Evolutionary conservation across 139 green algal species (phyloP).

Genomic region (Volvox africanus): DNA sequence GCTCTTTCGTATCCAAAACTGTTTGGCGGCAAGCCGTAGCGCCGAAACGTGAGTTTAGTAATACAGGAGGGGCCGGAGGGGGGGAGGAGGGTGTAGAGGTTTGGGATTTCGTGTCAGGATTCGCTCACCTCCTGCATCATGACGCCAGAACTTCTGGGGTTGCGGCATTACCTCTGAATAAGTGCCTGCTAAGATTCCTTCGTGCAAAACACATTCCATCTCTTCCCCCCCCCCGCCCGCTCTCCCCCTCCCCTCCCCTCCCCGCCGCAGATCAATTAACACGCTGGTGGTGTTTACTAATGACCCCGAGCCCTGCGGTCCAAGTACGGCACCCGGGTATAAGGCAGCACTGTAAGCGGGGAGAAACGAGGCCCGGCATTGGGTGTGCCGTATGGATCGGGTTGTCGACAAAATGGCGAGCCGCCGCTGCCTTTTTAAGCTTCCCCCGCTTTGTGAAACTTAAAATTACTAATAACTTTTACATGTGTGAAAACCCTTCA

Average conservation of each 20-base stretch:
- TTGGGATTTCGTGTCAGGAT: background rate
- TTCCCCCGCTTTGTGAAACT: no score
- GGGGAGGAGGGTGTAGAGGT: background rate
- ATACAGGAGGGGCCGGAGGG: background rate
- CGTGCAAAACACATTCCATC: no score
- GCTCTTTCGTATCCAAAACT: slow-evolving; percentile 33
- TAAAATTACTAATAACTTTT: no score
- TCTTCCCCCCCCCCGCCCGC: no score
- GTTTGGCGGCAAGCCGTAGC: background rate
- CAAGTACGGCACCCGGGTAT: background rate
- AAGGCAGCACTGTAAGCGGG: slow-evolving; percentile 14
- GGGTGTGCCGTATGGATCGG: no score
- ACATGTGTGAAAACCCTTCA: no score
- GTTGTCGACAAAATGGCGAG: no score
- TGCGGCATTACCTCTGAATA: background rate
- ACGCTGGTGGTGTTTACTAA: slow-evolving; percentile 37
- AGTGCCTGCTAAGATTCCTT: background rate
- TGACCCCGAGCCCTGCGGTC: slow-evolving; percentile 31
- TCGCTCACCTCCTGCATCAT: background rate
- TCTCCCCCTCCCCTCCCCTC: no score
- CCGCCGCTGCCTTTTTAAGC: no score
- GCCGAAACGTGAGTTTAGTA: background rate
- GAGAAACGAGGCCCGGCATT: no score
- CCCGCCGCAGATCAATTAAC: slow-evolving; percentile 7
- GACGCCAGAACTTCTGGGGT: background rate